Evolutionary conservation across 1,139 yeast species (phyloP).

Genomic region (Kodamaea alishanica): DNA sequence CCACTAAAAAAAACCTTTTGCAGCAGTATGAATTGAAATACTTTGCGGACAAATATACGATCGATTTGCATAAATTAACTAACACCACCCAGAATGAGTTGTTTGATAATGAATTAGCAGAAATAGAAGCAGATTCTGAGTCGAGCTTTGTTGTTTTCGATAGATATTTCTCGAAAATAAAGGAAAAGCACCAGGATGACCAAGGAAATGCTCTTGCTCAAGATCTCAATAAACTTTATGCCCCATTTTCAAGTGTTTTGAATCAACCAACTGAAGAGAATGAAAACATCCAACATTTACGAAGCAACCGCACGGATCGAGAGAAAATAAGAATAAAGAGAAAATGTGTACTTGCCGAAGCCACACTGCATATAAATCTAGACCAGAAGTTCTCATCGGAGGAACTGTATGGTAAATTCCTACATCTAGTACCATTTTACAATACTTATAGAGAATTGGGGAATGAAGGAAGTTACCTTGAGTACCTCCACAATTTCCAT

Average conservation of each 20-base stretch:
- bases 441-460: constrained; percentile 48
- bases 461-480: constrained; percentile 38
- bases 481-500: constrained; percentile 48
- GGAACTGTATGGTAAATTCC: constrained; percentile 61
- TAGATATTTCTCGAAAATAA: constrained; percentile 30
- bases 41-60: constrained; percentile 48
- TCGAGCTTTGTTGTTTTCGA: constrained; percentile 43
- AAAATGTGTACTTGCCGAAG: constrained; percentile 43
- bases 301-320: constrained; percentile 9
- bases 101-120: constrained; percentile 20
- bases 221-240: constrained; percentile 31
- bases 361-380: constrained; percentile 47
- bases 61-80: constrained; percentile 28
- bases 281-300: constrained; percentile 5
- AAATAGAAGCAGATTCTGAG: constrained; percentile 23
- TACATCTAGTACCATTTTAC: constrained; percentile 56
- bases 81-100: constrained; percentile 15
- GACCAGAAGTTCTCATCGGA: constrained; percentile 51
- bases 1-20: constrained; percentile 39
- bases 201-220: constrained; percentile 20
- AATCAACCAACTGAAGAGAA: constrained; percentile 3
- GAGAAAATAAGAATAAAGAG: constrained; percentile 30
- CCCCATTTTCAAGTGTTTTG: constrained; percentile 34
- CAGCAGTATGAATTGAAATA: constrained; percentile 68
- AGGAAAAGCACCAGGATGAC: constrained; percentile 21